Evolutionary conservation across 257 asterid genomes (phyloP).

Genomic region (Gynochthodes officinalis): DNA sequence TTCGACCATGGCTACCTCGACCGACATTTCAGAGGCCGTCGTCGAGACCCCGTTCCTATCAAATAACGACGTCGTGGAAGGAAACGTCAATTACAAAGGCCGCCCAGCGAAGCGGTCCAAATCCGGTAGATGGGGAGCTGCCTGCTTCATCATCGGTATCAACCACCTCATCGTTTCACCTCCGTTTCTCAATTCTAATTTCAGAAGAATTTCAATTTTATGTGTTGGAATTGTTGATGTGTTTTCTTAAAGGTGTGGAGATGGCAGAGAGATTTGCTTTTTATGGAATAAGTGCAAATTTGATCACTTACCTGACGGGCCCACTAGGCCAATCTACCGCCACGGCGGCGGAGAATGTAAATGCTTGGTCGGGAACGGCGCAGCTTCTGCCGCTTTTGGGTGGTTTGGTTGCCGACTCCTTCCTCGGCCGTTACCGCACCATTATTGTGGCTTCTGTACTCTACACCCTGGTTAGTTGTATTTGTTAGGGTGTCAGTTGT

Average conservation of each 20-base stretch:
- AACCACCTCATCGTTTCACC: background rate
- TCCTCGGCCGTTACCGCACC: conserved; percentile 39
- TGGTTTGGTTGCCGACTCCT: conserved; percentile 38
- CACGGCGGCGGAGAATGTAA: conserved; percentile 35
- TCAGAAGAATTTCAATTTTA: no score
- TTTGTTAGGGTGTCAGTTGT: background rate
- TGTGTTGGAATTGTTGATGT: background rate
- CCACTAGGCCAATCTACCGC: conserved; percentile 43
- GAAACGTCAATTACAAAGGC: conserved; percentile 16
- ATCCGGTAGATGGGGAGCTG: conserved; percentile 19
- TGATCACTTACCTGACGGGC: conserved; percentile 39
- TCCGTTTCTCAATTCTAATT: no score
- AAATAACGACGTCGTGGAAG: conserved; percentile 5
- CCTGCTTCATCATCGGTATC: conserved; percentile 22
- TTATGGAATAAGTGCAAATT: conserved; percentile 35
- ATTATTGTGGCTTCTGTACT: conserved; percentile 32
- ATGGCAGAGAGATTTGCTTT: conserved; percentile 40
- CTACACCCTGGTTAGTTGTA: conserved; percentile 35
- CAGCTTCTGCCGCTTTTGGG: conserved; percentile 34
- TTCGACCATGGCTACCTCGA: background rate
- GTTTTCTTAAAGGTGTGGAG: conserved; percentile 27
- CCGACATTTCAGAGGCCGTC: background rate
- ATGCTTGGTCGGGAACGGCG: conserved; percentile 36
- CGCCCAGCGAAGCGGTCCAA: background rate
- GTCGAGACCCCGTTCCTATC: background rate